A percentile compares a stretch with the other conserved stretches of the same genome.
Conservation (phyloP, 768 basidiomycete genomes). For the Fomitopsis serialis region DNA sequence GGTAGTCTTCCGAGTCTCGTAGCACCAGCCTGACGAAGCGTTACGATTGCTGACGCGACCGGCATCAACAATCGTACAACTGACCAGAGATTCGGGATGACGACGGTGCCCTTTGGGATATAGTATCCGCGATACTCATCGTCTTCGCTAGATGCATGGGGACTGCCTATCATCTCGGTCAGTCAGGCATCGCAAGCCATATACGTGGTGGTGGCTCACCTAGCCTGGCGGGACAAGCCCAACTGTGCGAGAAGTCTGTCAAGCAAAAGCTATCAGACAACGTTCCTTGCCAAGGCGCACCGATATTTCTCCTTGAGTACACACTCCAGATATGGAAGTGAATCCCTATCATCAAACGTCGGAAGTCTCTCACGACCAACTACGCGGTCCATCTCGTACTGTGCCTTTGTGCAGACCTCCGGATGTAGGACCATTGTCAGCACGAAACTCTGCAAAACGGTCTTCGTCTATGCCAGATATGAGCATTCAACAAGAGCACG, state of each 20-base stretch:
- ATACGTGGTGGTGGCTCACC: too few species aligned
- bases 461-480: background rate
- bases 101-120: slow-evolving; percentile 10
- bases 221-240: too few species aligned
- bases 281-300: slow-evolving; percentile 12
- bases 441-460: slow-evolving; percentile 14
- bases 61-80: background rate
- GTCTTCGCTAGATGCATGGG: slow-evolving; percentile 14
- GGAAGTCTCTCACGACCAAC: slow-evolving; percentile 19
- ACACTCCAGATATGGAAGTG: slow-evolving; percentile 22
- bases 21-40: slow-evolving; percentile 14
- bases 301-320: slow-evolving; percentile 22
- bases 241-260: background rate
- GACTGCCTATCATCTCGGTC: slow-evolving; percentile 3
- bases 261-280: background rate
- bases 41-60: background rate
- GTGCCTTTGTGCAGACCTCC: slow-evolving; percentile 20
- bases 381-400: slow-evolving; percentile 22
- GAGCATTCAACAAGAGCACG: background rate
- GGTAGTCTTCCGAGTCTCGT: slow-evolving; percentile 11
- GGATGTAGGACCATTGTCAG: slow-evolving; percentile 23
- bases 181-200: too few species aligned
- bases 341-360: slow-evolving; percentile 17
- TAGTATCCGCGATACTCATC: slow-evolving; percentile 19
- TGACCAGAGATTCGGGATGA: slow-evolving; percentile 20